phyloP scores from a whole-genome alignment of 108 stramenopile species.

The Chaetoceros muelleri region DNA sequence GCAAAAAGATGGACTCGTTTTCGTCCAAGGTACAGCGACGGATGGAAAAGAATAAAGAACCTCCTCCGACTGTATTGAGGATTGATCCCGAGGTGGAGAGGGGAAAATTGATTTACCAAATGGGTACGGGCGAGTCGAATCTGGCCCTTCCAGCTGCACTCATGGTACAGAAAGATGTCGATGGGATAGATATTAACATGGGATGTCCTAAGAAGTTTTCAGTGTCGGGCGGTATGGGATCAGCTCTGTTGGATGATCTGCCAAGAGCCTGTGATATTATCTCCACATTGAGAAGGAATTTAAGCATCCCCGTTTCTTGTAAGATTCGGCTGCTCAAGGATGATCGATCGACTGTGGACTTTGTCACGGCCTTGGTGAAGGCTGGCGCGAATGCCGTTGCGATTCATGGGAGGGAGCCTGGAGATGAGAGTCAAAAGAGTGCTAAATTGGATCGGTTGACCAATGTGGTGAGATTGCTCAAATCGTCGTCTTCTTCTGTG shows the following conservation, averaged over 20 bases:
- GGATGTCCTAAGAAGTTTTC: conserved; percentile 97
- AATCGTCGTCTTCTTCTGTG: conserved; percentile 25
- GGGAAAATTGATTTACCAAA: conserved; percentile 79
- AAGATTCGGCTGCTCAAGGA: conserved; percentile 89
- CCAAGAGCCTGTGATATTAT: conserved; percentile 61
- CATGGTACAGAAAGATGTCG: conserved; percentile 69
- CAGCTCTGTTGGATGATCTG: conserved; percentile 72
- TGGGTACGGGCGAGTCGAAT: conserved; percentile 84
- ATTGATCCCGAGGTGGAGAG: conserved; percentile 63
- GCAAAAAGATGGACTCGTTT: conserved; percentile 32
- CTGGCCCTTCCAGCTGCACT: conserved; percentile 73
- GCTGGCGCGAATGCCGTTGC: conserved; percentile 93
- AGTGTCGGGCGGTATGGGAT: conserved; percentile 90
- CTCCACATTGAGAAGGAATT: conserved; percentile 38
- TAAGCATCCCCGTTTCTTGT: conserved; percentile 68
- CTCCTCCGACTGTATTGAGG: conserved; percentile 50
- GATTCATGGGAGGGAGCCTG: conserved; percentile 76
- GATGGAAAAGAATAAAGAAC: conserved; percentile 28
- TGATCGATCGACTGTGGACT: conserved; percentile 63
- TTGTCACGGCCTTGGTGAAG: conserved; percentile 58
- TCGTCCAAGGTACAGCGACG: conserved; percentile 41
- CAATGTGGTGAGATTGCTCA: conserved; percentile 52
- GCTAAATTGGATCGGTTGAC: conserved; percentile 77
- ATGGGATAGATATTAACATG: conserved; percentile 94
- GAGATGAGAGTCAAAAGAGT: conserved; percentile 39